A percentile compares a stretch with the other conserved stretches of the same genome.
phyloP scores from a whole-genome alignment of 2,329 filamentous ascomycete species.

The Penicillium sp. region DNA sequence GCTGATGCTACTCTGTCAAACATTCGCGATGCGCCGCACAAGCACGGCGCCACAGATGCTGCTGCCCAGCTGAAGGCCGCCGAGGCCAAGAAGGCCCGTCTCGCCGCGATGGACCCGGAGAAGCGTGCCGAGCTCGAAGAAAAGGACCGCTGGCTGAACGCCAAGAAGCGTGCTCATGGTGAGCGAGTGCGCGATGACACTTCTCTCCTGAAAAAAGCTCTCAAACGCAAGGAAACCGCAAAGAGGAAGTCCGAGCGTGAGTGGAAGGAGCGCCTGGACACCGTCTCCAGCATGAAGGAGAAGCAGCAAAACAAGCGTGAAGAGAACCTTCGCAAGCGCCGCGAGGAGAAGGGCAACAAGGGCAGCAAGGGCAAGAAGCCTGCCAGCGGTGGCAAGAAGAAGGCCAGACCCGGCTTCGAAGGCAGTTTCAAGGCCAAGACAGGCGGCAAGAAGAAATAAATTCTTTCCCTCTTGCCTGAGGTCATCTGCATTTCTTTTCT shows the following conservation, averaged over 20 bases:
- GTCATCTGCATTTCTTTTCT: slow-evolving; percentile 8
- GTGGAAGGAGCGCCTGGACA: slow-evolving; percentile 69
- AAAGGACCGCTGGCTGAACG: slow-evolving; percentile 91
- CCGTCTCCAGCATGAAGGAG: slow-evolving; percentile 69
- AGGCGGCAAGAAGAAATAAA: slow-evolving; percentile 42
- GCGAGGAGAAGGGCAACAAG: slow-evolving; percentile 65
- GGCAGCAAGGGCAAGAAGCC: slow-evolving; percentile 43
- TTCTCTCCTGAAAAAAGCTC: slow-evolving; percentile 79
- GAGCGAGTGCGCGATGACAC: slow-evolving; percentile 86
- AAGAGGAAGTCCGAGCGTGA: slow-evolving; percentile 91
- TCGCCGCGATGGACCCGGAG: slow-evolving; percentile 67
- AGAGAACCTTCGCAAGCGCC: slow-evolving; percentile 68
- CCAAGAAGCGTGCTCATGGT: slow-evolving; percentile 80
- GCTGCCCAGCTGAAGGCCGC: slow-evolving; percentile 80
- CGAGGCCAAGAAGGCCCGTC: slow-evolving; percentile 77
- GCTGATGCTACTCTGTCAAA: slow-evolving; percentile 64
- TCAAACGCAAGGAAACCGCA: slow-evolving; percentile 83
- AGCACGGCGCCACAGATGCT: slow-evolving; percentile 77
- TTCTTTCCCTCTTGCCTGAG: background rate
- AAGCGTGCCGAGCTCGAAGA: slow-evolving; percentile 84
- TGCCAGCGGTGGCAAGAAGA: slow-evolving; percentile 40
- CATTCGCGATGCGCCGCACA: slow-evolving; percentile 63
- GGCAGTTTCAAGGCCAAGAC: slow-evolving; percentile 60
- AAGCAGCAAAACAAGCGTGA: slow-evolving; percentile 77
- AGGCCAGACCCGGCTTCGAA: slow-evolving; percentile 63